phyloP scores from a whole-genome alignment of 176 grass and related monocot species.

The Oryza brachyantha region DNA sequence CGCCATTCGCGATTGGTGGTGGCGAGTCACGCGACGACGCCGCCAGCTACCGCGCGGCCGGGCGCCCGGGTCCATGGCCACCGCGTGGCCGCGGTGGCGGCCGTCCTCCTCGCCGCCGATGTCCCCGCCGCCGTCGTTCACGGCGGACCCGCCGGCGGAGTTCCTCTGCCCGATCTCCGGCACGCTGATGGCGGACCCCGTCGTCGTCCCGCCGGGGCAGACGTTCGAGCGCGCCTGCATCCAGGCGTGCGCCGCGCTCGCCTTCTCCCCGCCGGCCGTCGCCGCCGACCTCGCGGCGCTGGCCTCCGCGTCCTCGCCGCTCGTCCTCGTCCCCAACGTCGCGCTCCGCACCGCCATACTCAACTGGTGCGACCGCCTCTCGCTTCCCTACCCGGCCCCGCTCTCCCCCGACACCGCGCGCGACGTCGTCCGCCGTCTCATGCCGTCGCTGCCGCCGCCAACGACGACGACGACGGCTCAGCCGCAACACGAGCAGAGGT shows the following conservation, averaged over 20 bases:
- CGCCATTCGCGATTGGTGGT: no score
- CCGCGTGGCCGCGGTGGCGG: conserved; percentile 39
- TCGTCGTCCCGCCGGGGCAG: conserved; percentile 53
- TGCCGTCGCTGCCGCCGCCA: conserved; percentile 53
- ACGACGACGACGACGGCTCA: no score
- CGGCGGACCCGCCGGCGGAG: conserved; percentile 58
- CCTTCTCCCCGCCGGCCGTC: conserved; percentile 56
- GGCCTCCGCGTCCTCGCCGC: conserved; percentile 26
- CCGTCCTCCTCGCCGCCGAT: conserved; percentile 27
- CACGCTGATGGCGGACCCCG: conserved; percentile 84
- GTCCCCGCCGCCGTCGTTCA: conserved; percentile 38
- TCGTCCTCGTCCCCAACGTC: conserved; percentile 75
- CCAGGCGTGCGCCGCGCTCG: conserved; percentile 70
- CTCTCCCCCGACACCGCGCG: conserved; percentile 54
- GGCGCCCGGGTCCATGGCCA: conserved; percentile 31
- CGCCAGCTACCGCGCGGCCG: not conserved
- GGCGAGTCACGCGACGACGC: not conserved
- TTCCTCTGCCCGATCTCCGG: conserved; percentile 94
- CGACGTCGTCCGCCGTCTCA: conserved; percentile 73
- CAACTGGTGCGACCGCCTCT: conserved; percentile 71
- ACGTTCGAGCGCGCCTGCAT: conserved; percentile 91
- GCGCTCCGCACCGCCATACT: conserved; percentile 76
- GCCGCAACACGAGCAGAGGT: conserved; percentile 2
- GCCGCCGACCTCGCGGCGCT: conserved; percentile 30
- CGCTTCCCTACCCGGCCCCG: conserved; percentile 50